Conservation (phyloP, 495 filamentous ascomycete species). For the Podospora pseudocomata region DNA sequence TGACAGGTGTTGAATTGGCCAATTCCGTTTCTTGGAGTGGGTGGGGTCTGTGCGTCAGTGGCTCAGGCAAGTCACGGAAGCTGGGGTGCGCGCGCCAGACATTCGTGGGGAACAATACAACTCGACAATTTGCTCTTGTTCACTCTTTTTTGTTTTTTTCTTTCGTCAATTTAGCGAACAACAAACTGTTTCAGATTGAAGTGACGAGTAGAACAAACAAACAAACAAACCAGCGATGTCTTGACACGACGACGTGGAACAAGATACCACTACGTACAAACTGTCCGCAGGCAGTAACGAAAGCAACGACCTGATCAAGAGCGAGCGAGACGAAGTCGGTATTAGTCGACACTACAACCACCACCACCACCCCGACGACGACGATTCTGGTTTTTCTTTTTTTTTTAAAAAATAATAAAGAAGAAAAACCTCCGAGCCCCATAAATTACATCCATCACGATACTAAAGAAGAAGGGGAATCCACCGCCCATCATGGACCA, state of each 20-base stretch:
- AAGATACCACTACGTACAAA: not conserved
- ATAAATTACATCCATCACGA: not conserved
- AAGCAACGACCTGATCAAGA: not conserved
- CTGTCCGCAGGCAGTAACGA: not conserved
- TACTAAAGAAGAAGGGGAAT: not conserved
- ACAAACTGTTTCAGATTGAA: too few species aligned
- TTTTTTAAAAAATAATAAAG: not conserved
- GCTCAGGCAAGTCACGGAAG: not conserved
- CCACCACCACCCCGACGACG: not conserved
- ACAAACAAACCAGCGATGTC: not conserved
- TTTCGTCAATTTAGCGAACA: not conserved
- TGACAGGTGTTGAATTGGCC: conserved; percentile 1
- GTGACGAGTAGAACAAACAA: too few species aligned
- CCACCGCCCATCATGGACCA: conserved; percentile 41
- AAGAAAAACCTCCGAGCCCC: not conserved
- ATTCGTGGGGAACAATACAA: not conserved
- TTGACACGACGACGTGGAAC: not conserved
- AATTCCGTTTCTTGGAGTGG: not conserved
- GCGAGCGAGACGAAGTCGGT: not conserved
- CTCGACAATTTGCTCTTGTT: not conserved
- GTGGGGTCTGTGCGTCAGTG: not conserved
- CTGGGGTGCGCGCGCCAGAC: not conserved
- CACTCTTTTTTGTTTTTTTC: not conserved
- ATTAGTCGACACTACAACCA: not conserved
- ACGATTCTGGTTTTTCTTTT: not conserved